These are phyloP conservation scores for Hypoxylon trugodes DNA, from an alignment of 495 filamentous ascomycete species.

Conservation along the genomic window DNA sequence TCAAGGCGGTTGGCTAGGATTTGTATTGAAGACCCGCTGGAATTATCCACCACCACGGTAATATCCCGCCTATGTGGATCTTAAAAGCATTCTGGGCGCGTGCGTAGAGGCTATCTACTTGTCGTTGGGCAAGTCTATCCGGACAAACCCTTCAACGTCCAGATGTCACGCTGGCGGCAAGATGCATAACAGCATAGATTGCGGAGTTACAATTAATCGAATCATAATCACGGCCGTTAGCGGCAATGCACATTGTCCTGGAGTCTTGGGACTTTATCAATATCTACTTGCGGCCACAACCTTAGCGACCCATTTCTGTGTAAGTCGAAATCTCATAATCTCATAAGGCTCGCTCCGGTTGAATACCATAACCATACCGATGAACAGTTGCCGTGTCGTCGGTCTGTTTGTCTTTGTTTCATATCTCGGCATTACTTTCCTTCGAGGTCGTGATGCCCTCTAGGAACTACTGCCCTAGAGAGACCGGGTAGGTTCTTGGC, in stretches of 20 bases:
- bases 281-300: conserved; percentile 2
- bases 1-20: conserved; percentile 10
- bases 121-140: conserved; percentile 27
- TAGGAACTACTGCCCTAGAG: conserved; percentile 9
- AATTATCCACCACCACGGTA: conserved; percentile 27
- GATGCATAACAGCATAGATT: conserved; percentile 22
- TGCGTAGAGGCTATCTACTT: conserved; percentile 26
- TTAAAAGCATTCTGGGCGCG: conserved; percentile 32
- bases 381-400: conserved; percentile 7
- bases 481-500: conserved; percentile 27
- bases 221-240: conserved; percentile 12
- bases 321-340: background rate
- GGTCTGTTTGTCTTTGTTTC: conserved; percentile 36
- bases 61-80: conserved; percentile 28
- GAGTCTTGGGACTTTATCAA: background rate
- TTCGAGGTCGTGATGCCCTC: conserved; percentile 30
- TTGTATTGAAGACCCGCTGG: conserved; percentile 18
- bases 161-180: conserved; percentile 32
- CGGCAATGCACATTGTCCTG: background rate
- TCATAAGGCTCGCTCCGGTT: conserved; percentile 8
- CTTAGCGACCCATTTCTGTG: background rate
- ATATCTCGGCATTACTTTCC: conserved; percentile 36
- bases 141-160: conserved; percentile 8
- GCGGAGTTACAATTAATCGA: conserved; percentile 13
- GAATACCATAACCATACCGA: conserved; percentile 6